These are phyloP conservation scores for Colletotrichum coccodes DNA, from an alignment of 2,329 filamentous ascomycete genomes.

Conservation along the genomic window DNA sequence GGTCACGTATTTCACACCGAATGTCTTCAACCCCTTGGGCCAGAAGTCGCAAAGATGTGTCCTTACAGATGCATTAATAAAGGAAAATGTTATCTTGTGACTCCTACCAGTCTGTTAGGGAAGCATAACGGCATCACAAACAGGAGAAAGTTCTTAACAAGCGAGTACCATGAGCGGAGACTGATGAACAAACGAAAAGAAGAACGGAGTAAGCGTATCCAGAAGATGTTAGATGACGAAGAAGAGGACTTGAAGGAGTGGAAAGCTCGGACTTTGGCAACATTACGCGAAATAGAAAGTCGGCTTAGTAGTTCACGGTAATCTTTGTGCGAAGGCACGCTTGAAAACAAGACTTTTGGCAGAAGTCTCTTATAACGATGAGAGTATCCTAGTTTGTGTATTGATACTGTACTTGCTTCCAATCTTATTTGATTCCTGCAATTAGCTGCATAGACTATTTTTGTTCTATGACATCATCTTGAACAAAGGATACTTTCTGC, in stretches of 20 bases:
- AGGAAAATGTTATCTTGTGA: neutral
- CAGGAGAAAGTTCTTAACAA: neutral
- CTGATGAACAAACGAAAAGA: neutral
- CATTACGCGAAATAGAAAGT: neutral
- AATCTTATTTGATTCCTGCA: no score
- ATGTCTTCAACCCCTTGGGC: neutral
- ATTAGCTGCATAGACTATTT: no score
- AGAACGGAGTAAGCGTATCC: neutral
- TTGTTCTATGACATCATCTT: no score
- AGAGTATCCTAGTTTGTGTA: no score
- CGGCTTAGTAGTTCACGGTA: neutral
- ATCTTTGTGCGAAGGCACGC: neutral
- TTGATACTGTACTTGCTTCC: no score
- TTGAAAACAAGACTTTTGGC: no score
- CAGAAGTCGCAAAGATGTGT: neutral
- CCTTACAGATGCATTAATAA: neutral
- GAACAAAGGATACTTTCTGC: no score
- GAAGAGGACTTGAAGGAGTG: neutral
- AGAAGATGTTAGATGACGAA: neutral
- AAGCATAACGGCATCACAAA: neutral
- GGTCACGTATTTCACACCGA: neutral
- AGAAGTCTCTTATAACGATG: no score
- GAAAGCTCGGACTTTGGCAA: neutral
- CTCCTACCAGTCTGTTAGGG: neutral
- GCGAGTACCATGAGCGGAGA: neutral